Conservation (phyloP, 176 grass and related monocot genomes). For the maize (Zea mays) region Zm-B73-REFERENCE-NAM-5.0 NC_050100.1:59864001-59864500, state of each 20-base stretch:
- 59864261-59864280: conserved; percentile 68
- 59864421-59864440: too few relatives aligned
- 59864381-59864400: neutral
- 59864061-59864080: conserved; percentile 67
- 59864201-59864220: conserved; percentile 55
- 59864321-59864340: conserved; percentile 23
- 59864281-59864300: conserved; percentile 45
- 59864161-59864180: conserved; percentile 61
- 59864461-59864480: conserved; percentile 31
- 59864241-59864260: conserved; percentile 57
- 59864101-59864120: conserved; percentile 19
- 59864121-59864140: conserved; percentile 47
- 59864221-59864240: conserved; percentile 60
- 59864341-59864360: neutral
- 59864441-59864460: too few relatives aligned
- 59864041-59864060: conserved; percentile 84
- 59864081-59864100: conserved; percentile 52
- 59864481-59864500: neutral
- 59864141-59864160: conserved; percentile 81
- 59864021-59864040: conserved; percentile 36
- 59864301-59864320: conserved; percentile 54
- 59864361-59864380: neutral
- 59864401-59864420: neutral
- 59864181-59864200: conserved; percentile 57
- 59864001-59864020: too few relatives aligned